Base-by-base conservation (phyloP, 1,139 yeast species). In the Yamadazyma jaroonii region DNA sequence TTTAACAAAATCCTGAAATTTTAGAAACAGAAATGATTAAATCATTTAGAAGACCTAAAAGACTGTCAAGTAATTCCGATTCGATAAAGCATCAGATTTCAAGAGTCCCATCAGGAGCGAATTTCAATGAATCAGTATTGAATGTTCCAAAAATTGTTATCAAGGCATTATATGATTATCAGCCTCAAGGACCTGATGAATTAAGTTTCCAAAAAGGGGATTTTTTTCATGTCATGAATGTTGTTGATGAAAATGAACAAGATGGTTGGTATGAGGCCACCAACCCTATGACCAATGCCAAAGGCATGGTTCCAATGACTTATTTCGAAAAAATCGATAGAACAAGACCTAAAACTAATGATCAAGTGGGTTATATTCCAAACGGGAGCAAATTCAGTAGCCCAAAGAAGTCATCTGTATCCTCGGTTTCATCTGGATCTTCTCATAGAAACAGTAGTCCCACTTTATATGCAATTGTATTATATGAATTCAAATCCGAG, bases 401-500 rank as follows among this genome's bases (percentile, higher is more conserved):
- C 23, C 28, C 36, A 26, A 32, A 29, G 29, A 29, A 32, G 17
- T 21, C 38, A 10, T 32, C 40, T 12, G 10, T 34, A 3, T 34
- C 36, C 4, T 34, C 36, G 4, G 14, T 15, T 29, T 37, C 40
- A 7, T 20, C 29, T 3, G 12, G 3, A 14, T 33, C 36, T 9
- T 40, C 44, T 9, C 46, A 40, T 33, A 41, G 52, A 37, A 48
- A 47, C 31, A 47, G 50, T 15, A 60, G 50, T 41, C 75, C 67
- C 45, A 69, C 74, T 3, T 57, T 72, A 26, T 72, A 70, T 43
- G 77, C 75, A 1, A 65, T 67, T 23, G 66, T 73, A 7, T 68
- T 88, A 40, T 92, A 81, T 57, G 95, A 86, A 52, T 92, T 92
- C 60, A 75, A 72, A 45, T 97, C 97, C 5, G 97, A 92, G 62